Base-by-base conservation (phyloP, 192 early-diverging fungal genomes). In the Coemansia sp. region DNA sequence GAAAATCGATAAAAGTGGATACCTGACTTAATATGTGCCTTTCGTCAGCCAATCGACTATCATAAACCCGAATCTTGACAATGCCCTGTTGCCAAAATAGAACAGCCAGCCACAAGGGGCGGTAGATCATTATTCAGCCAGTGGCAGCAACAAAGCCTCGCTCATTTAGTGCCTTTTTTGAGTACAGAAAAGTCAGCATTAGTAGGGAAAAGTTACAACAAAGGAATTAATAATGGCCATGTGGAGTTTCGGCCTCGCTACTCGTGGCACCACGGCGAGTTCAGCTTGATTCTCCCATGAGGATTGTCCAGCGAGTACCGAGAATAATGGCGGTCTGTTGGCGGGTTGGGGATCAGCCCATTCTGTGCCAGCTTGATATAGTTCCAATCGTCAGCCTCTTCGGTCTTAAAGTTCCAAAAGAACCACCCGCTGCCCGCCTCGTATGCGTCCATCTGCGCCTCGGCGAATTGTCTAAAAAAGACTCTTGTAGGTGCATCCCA, bases 321-420 rank as follows among this genome's bases (percentile, higher is more conserved):
- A 7, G 76, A 77, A 32, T 78, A 84, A 34, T 68, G 59, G 18
- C 73, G 76, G 47, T 76, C 65, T 3, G 75, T 73, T 1, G 72
- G 71, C n/a, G 80, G 75, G 10, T 71, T 67, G 5, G 89, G 90
- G 50, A 90, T 74, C 69, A 88, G 85, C 1, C 87, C 88, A 56
- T 85, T 70, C 38, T 87, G 73, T 10, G 86, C 87, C n/a, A 89
- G 83, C 61, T 87, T 82, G 8, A 90, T 87, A 56, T 92, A 92
- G 52, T 89, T 87, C 90, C 90, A 92, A 50, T 88, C 84, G 16
- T 88, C 87, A 16, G 88, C 87, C 12, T 79, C 69, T 34, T 92
- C 89, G 0, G 90, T 87, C 73, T 90, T 92, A 66, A 89, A 92
- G 65, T 87, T 90, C 90, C 90, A 92, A 39, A 85, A 92, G 66